These are phyloP conservation scores for Davidsoniella neocaledoniae DNA, from an alignment of 2,329 filamentous ascomycete species.

Conservation along the genomic window DNA sequence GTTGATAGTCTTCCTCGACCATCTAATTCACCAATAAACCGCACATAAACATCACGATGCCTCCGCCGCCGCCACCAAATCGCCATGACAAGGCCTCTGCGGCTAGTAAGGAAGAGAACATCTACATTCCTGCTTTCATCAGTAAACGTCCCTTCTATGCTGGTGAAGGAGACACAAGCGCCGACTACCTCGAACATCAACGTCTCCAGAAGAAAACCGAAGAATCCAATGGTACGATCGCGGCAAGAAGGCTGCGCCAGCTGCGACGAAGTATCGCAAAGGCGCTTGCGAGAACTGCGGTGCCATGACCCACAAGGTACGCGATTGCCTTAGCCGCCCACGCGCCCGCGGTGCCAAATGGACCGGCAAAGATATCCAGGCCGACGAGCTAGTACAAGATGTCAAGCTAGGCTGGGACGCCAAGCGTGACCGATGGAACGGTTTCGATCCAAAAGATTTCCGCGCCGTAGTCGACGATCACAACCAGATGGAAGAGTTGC, in stretches of 20 bases:
- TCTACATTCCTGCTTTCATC: constrained; percentile 97
- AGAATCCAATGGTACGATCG: constrained; percentile 68
- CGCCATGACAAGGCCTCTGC: constrained; percentile 15
- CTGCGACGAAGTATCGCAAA: constrained; percentile 92
- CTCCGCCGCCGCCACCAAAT: constrained; percentile 2
- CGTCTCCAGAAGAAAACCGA: constrained; percentile 48
- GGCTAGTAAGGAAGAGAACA: constrained; percentile 72
- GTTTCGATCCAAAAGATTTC: constrained; percentile 85
- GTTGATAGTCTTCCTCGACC: neutral
- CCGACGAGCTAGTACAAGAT: constrained; percentile 74
- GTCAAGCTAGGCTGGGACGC: constrained; percentile 89
- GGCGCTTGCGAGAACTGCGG: constrained; percentile 98
- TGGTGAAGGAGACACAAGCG: constrained; percentile 49
- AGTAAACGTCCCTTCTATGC: constrained; percentile 96
- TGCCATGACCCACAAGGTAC: constrained; percentile 88
- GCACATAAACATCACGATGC: neutral
- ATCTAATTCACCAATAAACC: neutral
- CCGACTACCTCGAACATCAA: constrained; percentile 94
- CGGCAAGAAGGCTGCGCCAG: constrained; percentile 66
- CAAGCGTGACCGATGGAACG: constrained; percentile 94
- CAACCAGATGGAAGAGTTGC: constrained; percentile 65
- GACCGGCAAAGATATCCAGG: constrained; percentile 85
- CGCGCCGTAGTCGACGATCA: constrained; percentile 75
- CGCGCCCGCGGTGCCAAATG: constrained; percentile 80
- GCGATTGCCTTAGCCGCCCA: constrained; percentile 80